A percentile compares a stretch with the other conserved stretches of the same genome.
Evolutionary conservation across 352 stramenopile genomes (phyloP).

Genomic region (Pythium monospermum): DNA sequence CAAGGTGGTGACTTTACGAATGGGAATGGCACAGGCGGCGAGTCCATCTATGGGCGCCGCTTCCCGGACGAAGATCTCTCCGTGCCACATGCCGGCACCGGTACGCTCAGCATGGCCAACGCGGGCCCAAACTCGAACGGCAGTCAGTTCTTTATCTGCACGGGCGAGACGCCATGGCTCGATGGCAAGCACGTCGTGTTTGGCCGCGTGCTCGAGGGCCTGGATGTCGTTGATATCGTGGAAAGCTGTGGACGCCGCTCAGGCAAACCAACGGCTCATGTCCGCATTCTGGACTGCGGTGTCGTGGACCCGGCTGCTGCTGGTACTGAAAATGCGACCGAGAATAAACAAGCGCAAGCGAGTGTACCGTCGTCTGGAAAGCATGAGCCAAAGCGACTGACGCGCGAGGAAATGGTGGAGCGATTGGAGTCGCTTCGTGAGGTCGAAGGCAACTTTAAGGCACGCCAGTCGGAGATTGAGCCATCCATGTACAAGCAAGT

Average conservation of each 20-base stretch:
- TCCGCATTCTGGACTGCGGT: conserved; percentile 91
- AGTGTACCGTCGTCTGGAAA: not conserved
- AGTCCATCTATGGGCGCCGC: conserved; percentile 94
- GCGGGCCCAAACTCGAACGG: conserved; percentile 89
- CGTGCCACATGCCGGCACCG: conserved; percentile 61
- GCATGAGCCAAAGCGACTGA: conserved; percentile 29
- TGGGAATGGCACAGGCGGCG: conserved; percentile 90
- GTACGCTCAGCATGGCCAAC: conserved; percentile 88
- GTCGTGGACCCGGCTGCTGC: conserved; percentile 22
- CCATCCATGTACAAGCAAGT: conserved; percentile 52
- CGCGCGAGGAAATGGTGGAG: conserved; percentile 53
- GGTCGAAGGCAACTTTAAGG: conserved; percentile 51
- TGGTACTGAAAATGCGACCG: not conserved
- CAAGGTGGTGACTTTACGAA: conserved; percentile 95
- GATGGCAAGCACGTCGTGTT: conserved; percentile 97
- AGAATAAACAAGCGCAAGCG: not conserved
- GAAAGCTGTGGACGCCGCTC: conserved; percentile 73
- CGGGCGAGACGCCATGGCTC: conserved; percentile 93
- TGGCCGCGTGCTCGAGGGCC: conserved; percentile 85
- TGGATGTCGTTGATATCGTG: conserved; percentile 91
- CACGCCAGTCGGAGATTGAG: conserved; percentile 57
- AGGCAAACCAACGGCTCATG: conserved; percentile 78
- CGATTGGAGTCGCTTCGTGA: conserved; percentile 57
- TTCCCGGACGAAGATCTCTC: conserved; percentile 90
- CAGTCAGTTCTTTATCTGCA: conserved; percentile 97